Conservation (phyloP, 2,329 filamentous ascomycete species). For the Cytospora mali region DNA sequence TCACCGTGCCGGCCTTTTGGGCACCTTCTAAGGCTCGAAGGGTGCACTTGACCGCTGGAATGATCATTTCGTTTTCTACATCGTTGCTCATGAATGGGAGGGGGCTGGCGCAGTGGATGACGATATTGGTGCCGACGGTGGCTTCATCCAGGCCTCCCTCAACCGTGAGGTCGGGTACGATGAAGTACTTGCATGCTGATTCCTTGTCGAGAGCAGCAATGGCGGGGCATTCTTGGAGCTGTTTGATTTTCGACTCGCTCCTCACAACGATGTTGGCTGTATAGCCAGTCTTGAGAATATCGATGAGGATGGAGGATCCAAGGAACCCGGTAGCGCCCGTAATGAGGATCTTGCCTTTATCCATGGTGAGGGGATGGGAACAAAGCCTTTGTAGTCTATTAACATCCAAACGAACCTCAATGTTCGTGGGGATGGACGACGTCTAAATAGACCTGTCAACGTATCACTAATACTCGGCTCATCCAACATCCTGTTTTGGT, state of each 20-base stretch:
- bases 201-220: conserved; percentile 19
- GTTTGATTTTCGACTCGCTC: conserved; percentile 22
- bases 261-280: conserved; percentile 24
- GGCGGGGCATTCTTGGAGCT: conserved; percentile 14
- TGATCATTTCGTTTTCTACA: conserved; percentile 27
- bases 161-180: conserved; percentile 18
- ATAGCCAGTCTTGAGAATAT: conserved; percentile 29
- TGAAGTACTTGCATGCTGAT: conserved; percentile 24
- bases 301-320: conserved; percentile 31
- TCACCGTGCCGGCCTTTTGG: conserved; percentile 27
- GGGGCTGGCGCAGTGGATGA: conserved; percentile 23
- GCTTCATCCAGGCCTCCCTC: conserved; percentile 21
- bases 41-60: conserved; percentile 31
- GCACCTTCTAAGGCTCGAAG: conserved; percentile 28
- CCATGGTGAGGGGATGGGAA: conserved; percentile 2
- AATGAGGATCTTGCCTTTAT: conserved; percentile 29
- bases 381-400: neutral
- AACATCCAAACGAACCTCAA: too few species aligned
- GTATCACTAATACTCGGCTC: too few species aligned
- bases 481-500: too few species aligned
- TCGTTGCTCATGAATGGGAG: conserved; percentile 17
- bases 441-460: too few species aligned
- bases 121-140: conserved; percentile 8
- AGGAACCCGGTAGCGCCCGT: conserved; percentile 34
- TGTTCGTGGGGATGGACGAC: too few species aligned